Percentiles rank a stretch among this genome's conserved stretches.
Conservation (phyloP, 441 rosid genomes). For the Arabidopsis hybrid region DNA sequence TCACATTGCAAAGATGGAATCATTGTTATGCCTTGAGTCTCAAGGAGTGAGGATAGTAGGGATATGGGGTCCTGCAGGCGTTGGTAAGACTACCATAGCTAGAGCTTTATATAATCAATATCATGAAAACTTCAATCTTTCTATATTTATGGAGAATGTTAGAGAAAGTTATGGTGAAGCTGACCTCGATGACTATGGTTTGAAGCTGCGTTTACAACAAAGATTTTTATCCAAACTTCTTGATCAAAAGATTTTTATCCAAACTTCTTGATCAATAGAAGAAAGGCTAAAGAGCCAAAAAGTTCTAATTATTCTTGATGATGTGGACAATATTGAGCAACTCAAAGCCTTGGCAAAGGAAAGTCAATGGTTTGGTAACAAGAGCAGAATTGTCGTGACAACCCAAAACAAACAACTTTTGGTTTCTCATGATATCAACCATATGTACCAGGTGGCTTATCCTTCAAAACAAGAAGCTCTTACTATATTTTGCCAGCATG, state of each 20-base stretch:
- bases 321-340: constrained; percentile 8
- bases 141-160: not conserved
- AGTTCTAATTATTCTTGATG: not conserved
- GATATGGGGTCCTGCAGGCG: not conserved
- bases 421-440: not conserved
- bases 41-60: not conserved
- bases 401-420: not conserved
- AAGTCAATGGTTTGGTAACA: not conserved
- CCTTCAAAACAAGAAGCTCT: constrained; percentile 11
- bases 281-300: not conserved
- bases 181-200: not conserved
- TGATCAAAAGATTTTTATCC: not conserved
- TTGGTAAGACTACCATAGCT: constrained; percentile 4
- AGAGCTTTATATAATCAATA: not conserved
- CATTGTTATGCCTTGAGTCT: not conserved
- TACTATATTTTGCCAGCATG: not conserved
- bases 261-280: not conserved
- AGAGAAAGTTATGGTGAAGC: not conserved
- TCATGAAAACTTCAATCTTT: not conserved
- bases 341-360: not conserved
- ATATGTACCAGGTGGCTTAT: not conserved
- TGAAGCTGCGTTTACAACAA: constrained; percentile 1
- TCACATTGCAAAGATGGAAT: not conserved
- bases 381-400: not conserved
- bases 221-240: not conserved